Evolutionary conservation across 139 green algal genomes (phyloP).

Genomic region (Desmodesmus armatus): DNA sequence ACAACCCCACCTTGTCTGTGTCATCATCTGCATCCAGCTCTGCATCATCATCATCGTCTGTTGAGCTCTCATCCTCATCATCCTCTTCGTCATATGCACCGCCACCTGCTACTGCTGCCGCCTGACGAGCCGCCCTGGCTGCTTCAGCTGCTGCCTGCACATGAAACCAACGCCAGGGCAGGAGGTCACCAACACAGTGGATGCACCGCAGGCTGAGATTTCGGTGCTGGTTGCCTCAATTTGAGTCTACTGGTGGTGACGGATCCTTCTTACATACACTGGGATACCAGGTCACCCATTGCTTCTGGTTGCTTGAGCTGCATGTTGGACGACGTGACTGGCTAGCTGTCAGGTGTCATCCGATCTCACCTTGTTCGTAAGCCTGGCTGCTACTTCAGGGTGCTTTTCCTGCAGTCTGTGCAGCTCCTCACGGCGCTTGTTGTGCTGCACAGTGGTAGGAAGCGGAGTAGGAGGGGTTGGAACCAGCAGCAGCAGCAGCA

Average conservation of each 20-base stretch:
- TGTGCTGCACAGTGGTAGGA: constrained; percentile 72
- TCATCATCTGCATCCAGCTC: constrained; percentile 4
- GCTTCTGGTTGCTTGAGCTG: no score
- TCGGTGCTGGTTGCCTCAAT: no score
- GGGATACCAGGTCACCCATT: no score
- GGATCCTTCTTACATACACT: no score
- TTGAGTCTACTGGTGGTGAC: no score
- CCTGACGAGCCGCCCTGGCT: neutral
- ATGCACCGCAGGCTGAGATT: no score
- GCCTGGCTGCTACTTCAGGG: constrained; percentile 70
- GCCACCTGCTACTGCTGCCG: neutral
- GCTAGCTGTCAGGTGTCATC: no score
- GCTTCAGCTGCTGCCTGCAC: constrained; percentile 27
- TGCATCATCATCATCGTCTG: constrained; percentile 20
- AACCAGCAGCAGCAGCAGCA: neutral
- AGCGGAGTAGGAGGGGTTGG: no score
- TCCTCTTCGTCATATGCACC: neutral
- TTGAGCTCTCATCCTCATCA: constrained; percentile 2
- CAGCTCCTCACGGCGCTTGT: constrained; percentile 86
- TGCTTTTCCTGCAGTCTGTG: constrained; percentile 86
- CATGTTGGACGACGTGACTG: no score
- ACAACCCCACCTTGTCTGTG: constrained; percentile 27
- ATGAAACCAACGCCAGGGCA: neutral
- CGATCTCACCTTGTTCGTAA: constrained; percentile 53
- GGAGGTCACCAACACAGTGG: neutral